Conservation (phyloP, 495 filamentous ascomycete genomes). For the Aspergillus bertholletiae region DNA sequence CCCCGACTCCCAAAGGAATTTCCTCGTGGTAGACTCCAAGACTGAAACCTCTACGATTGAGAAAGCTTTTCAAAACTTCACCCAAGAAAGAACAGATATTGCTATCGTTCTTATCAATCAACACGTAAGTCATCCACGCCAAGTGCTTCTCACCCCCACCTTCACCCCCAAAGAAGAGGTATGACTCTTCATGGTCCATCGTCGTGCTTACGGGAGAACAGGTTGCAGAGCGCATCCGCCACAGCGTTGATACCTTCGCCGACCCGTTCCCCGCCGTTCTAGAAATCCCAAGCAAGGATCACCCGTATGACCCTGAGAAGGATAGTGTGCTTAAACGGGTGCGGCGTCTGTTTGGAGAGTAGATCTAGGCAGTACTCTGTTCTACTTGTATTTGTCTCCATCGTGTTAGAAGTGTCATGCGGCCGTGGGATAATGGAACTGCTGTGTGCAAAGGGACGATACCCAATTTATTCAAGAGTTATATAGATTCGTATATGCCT, state of each 20-base stretch:
- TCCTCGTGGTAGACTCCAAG: slow-evolving; percentile 91
- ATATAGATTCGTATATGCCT: background rate
- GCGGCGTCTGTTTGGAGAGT: slow-evolving; percentile 88
- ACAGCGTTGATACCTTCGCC: slow-evolving; percentile 55
- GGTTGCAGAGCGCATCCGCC: slow-evolving; percentile 91
- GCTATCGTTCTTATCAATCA: slow-evolving; percentile 96
- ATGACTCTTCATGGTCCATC: background rate
- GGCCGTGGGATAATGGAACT: background rate
- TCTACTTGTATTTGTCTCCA: background rate
- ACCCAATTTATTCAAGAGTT: slow-evolving; percentile 7
- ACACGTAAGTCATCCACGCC: slow-evolving; percentile 64
- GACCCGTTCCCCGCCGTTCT: slow-evolving; percentile 61
- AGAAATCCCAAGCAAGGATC: slow-evolving; percentile 98
- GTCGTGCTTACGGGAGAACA: slow-evolving; percentile 29
- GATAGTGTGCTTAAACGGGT: slow-evolving; percentile 94
- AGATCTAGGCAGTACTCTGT: slow-evolving; percentile 16
- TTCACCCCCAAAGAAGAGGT: too few species aligned
- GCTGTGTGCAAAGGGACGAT: slow-evolving; percentile 10
- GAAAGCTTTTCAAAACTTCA: slow-evolving; percentile 85
- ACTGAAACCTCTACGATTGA: slow-evolving; percentile 87
- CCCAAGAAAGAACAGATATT: slow-evolving; percentile 87
- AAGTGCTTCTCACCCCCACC: background rate
- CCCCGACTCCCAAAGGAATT: slow-evolving; percentile 91
- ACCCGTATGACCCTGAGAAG: slow-evolving; percentile 98
- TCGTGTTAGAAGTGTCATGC: background rate